Evolutionary conservation across 306 rosid species (phyloP), one percentile per base, ranked within the genome.

Genomic region (Vigna trinervia): DNA sequence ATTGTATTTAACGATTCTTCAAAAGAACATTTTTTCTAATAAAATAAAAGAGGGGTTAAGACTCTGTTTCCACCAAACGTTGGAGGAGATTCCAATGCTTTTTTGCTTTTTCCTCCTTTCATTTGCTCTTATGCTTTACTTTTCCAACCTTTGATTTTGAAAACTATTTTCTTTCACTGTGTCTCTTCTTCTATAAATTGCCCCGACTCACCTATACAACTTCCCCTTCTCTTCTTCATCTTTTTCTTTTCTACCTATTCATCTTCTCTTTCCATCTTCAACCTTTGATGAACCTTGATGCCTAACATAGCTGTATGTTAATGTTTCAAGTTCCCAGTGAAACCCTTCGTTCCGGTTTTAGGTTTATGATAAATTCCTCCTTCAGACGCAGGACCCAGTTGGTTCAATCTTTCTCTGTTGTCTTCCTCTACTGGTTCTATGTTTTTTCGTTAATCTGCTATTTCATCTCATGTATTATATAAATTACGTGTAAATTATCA

Each of bases 331-430:
- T 45, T 45, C 50, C 50, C 15, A 45, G 50, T 45, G 50, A 45
- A 45, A 45, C 12, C 50, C 5, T 45, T 45, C 1, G 50, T 12
- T 45, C 50, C 50, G 50, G 50, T 4, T 12, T 45, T 45, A 45
- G 50, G 50, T 45, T 45, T 45, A 45, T 45, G 50, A 45, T 45
- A 45, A 45, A 90, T 76, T 93, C 97, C 70, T 83, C 97, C 46
- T 82, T 90, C 62, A 79, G 97, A 69, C 97, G 95, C 81, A 87
- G 92, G 78, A 91, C 98, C 77, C 98, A 91, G 71, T 64, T 93
- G 23, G 97, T 93, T 86, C 98, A 93, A 81, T 93, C 98, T 60
- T 91, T 93, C 90, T 93, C 98, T 4, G 96, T 93, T 22, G 89
- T 91, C 13, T 93, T 93, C 82, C 97, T 93, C 36, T 87, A 93